Conservation (phyloP, 2,329 filamentous ascomycete species). For the Cercospora nicotianae region DNA sequence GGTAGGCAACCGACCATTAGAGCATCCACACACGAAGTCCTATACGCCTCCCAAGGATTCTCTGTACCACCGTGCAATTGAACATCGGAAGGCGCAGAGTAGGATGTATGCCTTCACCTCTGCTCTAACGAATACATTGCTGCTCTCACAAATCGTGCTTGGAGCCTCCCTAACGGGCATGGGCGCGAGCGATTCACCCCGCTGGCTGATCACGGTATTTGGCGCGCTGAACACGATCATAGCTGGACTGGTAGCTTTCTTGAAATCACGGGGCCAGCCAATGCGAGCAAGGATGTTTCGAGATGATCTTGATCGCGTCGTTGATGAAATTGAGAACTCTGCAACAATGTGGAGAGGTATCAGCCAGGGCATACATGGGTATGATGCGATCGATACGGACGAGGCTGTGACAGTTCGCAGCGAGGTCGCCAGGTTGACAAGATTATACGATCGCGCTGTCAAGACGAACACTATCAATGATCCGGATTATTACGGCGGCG, state of each 20-base stretch:
- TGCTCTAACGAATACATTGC: slow-evolving; percentile 40
- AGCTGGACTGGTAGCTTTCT: slow-evolving; percentile 43
- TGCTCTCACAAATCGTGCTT: slow-evolving; percentile 44
- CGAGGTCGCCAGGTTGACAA: slow-evolving; percentile 39
- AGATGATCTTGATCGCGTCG: slow-evolving; percentile 44
- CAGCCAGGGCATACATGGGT: slow-evolving; percentile 45
- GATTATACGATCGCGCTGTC: slow-evolving; percentile 43
- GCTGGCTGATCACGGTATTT: slow-evolving; percentile 43
- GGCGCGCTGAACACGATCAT: slow-evolving; percentile 46
- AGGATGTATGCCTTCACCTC: slow-evolving; percentile 42
- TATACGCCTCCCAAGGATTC: slow-evolving; percentile 35
- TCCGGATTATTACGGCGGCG: slow-evolving; percentile 43
- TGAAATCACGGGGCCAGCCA: slow-evolving; percentile 44
- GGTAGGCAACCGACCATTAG: slow-evolving; percentile 39
- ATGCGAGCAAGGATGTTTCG: slow-evolving; percentile 45
- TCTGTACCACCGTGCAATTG: slow-evolving; percentile 41
- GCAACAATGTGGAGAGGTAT: slow-evolving; percentile 49
- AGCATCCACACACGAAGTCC: slow-evolving; percentile 30
- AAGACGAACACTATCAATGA: slow-evolving; percentile 43
- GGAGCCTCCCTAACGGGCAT: slow-evolving; percentile 44
- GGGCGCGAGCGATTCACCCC: slow-evolving; percentile 39
- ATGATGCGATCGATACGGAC: slow-evolving; percentile 49
- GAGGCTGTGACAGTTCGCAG: slow-evolving; percentile 46
- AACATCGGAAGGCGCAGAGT: slow-evolving; percentile 37
- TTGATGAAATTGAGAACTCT: slow-evolving; percentile 46